Percentiles rank a stretch among this genome's conserved stretches.
Conservation (phyloP, 768 basidiomycete genomes). For the Gautieria morchelliformis region DNA sequence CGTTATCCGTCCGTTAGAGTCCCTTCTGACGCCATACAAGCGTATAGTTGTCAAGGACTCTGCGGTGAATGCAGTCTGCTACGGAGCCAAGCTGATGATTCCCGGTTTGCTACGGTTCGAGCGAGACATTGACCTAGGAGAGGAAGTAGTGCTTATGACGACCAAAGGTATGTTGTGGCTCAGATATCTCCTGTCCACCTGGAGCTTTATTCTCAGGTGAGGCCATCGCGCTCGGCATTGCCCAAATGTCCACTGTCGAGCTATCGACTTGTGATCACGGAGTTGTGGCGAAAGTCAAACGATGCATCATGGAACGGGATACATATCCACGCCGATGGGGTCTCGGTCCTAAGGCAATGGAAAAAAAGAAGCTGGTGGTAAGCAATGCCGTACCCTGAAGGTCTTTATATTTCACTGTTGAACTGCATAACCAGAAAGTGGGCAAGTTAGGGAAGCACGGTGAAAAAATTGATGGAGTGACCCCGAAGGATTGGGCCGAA, state of each 20-base stretch:
- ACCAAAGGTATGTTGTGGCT: slow-evolving; percentile 64
- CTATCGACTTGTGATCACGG: slow-evolving; percentile 97
- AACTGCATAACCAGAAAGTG: slow-evolving; percentile 45
- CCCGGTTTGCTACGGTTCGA: slow-evolving; percentile 96
- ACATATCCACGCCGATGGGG: slow-evolving; percentile 98
- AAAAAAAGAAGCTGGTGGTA: slow-evolving; percentile 91
- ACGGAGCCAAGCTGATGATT: slow-evolving; percentile 99
- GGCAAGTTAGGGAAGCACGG: slow-evolving; percentile 95
- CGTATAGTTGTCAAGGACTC: slow-evolving; percentile 99
- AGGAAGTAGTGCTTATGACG: slow-evolving; percentile 97
- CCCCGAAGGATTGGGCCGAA: slow-evolving; percentile 83
- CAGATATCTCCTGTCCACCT: background rate
- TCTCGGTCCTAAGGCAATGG: slow-evolving; percentile 89
- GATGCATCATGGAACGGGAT: slow-evolving; percentile 99
- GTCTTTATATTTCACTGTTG: background rate
- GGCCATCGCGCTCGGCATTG: slow-evolving; percentile 88
- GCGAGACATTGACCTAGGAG: slow-evolving; percentile 85
- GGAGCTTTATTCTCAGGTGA: slow-evolving; percentile 42
- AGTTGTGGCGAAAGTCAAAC: slow-evolving; percentile 97
- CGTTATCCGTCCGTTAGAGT: slow-evolving; percentile 90
- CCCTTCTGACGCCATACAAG: slow-evolving; percentile 90
- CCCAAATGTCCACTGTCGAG: slow-evolving; percentile 98
- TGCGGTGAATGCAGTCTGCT: slow-evolving; percentile 98
- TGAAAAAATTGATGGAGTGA: slow-evolving; percentile 76
- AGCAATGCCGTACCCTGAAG: background rate